Base-by-base conservation (phyloP, 305 asterid genomes). In the Andrographis paniculata region DNA sequence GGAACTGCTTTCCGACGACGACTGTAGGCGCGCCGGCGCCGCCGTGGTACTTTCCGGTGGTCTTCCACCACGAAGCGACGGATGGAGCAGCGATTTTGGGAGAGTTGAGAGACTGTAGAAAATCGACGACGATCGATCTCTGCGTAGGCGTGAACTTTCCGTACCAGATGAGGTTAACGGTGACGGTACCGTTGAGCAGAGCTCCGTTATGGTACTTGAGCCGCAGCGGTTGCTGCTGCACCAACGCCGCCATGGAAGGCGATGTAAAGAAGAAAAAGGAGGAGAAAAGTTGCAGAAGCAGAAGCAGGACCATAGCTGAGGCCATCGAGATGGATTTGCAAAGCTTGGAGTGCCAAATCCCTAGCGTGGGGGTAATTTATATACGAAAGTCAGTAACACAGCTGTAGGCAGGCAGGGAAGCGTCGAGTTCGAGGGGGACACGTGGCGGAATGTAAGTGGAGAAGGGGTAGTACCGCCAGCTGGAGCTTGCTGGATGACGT, bases 61-160 rank as follows among this genome's bases (percentile, higher is more conserved):
- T 89, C 65, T 61, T 79, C 97, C 97, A 89, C 97, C 97, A 89
- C 3, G 86, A 45, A 0, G 95, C 59, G 48, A 60, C 94, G 53
- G 95, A 76, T 13, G 97, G 97, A 1, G 15, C 1, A 5, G 71
- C 45, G 0, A 75, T 0, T 12, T 42, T 37, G 0, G 61, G 21
- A 3, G 87, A 55, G 47, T 42, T 74, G 0, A 82, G 56, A 0
- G 97, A 89, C 9, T 74, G 84, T 38, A 89, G 61, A 51, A 89
- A 89, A 56, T 89, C 95, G 3, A 82, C 74, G 63, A 89, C 39
- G 47, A 85, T 70, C 28, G 97, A 62, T 42, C 87, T 78, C 17
- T 85, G 94, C 36, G 7, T 21, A 1, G 97, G 88, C 1, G 94
- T 68, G 47, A 89, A 89, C 6, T 76, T 60, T 0, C 97, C 97